These are phyloP conservation scores for Patellaria atrata DNA, from an alignment of 495 filamentous ascomycete species.

Conservation along the genomic window DNA sequence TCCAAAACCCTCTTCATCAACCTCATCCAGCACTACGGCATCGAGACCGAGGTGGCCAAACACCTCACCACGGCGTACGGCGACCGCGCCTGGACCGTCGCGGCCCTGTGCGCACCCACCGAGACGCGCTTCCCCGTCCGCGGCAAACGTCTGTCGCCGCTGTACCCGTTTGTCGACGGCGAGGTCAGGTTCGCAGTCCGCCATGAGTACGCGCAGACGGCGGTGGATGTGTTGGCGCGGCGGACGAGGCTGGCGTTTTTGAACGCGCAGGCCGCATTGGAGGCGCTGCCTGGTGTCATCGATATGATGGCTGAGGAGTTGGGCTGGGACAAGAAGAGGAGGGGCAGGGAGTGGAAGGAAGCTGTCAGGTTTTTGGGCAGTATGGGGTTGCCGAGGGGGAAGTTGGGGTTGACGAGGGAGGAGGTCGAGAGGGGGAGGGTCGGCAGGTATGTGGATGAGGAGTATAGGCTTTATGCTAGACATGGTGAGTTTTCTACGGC, in stretches of 20 bases:
- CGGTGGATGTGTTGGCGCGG: constrained; percentile 78
- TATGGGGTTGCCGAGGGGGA: constrained; percentile 74
- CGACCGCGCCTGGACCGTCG: constrained; percentile 92
- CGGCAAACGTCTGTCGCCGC: constrained; percentile 60
- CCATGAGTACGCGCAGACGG: constrained; percentile 90
- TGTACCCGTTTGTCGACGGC: constrained; percentile 95
- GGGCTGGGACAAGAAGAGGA: constrained; percentile 60
- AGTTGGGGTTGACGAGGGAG: constrained; percentile 52
- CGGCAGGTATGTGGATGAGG: constrained; percentile 38
- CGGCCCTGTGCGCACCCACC: constrained; percentile 67
- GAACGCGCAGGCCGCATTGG: constrained; percentile 88
- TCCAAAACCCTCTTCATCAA: constrained; percentile 96
- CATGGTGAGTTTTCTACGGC: constrained; percentile 37
- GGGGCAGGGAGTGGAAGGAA: constrained; percentile 77
- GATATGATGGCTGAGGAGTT: constrained; percentile 88
- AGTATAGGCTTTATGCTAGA: constrained; percentile 61
- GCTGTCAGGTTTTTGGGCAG: constrained; percentile 60
- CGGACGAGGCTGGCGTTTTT: constrained; percentile 82
- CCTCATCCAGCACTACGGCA: constrained; percentile 89
- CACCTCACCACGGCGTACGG: constrained; percentile 84
- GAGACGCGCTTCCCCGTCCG: constrained; percentile 75
- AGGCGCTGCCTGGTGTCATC: constrained; percentile 76
- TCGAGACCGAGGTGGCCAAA: constrained; percentile 90
- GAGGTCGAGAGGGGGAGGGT: constrained; percentile 64
- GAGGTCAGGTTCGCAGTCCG: constrained; percentile 82